Conservation (phyloP, 495 filamentous ascomycete genomes). For the Tuber brumale region DNA sequence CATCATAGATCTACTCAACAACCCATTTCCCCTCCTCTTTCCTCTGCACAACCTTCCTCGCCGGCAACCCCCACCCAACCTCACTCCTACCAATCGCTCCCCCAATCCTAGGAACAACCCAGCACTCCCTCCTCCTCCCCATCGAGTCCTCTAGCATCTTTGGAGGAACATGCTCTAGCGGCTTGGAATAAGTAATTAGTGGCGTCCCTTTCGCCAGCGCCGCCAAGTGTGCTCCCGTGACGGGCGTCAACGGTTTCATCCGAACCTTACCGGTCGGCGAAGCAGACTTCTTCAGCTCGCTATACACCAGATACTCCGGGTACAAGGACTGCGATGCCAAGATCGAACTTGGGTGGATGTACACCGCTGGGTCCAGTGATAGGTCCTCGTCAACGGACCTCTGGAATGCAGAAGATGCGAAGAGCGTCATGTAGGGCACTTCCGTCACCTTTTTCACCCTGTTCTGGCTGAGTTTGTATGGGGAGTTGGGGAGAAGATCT, state of each 20-base stretch:
- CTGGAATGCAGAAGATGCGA: constrained; percentile 56
- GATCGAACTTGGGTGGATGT: constrained; percentile 75
- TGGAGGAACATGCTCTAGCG: constrained; percentile 66
- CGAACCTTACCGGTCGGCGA: constrained; percentile 60
- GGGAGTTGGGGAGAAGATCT: constrained; percentile 69
- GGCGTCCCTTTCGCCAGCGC: constrained; percentile 78
- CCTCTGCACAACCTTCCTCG: constrained; percentile 73
- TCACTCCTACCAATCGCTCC: constrained; percentile 53
- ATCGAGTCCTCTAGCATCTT: constrained; percentile 45
- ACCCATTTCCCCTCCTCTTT: constrained; percentile 72
- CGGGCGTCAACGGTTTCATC: constrained; percentile 78
- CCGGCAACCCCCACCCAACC: constrained; percentile 76
- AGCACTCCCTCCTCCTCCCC: constrained; percentile 61
- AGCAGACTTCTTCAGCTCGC: constrained; percentile 62
- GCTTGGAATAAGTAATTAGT: constrained; percentile 78
- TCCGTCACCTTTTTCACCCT: constrained; percentile 63
- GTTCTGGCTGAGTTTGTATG: constrained; percentile 62
- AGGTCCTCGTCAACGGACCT: constrained; percentile 15
- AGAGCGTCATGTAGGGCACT: constrained; percentile 82
- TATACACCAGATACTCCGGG: constrained; percentile 82
- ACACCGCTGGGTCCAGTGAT: constrained; percentile 57
- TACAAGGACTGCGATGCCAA: constrained; percentile 65
- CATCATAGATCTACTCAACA: constrained; percentile 51
- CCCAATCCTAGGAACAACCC: constrained; percentile 71
- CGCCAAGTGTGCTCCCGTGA: constrained; percentile 69